A percentile compares a stretch with the other conserved stretches of the same genome.
Conservation (phyloP, 768 basidiomycete species). For the Russula griseocarnosa region DNA sequence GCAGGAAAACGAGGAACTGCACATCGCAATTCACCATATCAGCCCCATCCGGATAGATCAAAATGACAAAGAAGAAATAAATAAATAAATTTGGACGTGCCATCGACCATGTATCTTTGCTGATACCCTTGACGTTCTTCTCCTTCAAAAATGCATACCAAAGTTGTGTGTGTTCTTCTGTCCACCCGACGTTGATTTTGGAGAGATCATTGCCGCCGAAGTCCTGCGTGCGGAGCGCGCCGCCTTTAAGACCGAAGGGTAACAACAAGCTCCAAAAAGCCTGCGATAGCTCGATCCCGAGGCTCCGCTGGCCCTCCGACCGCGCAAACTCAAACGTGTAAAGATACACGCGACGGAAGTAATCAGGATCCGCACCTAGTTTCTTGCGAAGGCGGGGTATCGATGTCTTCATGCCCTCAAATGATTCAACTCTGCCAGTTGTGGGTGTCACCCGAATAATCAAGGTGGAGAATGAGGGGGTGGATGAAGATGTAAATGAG, state of each 20-base stretch:
- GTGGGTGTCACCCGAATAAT: not conserved
- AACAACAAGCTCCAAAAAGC: slow-evolving; percentile 78
- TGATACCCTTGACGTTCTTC: slow-evolving; percentile 70
- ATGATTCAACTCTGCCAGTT: slow-evolving; percentile 56
- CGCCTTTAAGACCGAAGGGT: slow-evolving; percentile 63
- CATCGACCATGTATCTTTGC: slow-evolving; percentile 89
- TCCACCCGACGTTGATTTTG: slow-evolving; percentile 51
- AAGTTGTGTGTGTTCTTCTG: slow-evolving; percentile 54
- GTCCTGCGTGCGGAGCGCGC: slow-evolving; percentile 50
- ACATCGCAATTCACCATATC: not conserved
- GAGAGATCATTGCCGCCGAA: slow-evolving; percentile 43
- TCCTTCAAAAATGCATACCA: slow-evolving; percentile 77
- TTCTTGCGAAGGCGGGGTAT: slow-evolving; percentile 53
- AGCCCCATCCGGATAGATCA: not conserved
- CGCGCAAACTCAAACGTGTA: slow-evolving; percentile 80
- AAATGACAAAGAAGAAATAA: not conserved
- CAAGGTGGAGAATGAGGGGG: not conserved
- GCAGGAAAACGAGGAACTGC: slow-evolving; percentile 77
- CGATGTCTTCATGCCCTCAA: slow-evolving; percentile 54
- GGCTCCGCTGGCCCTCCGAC: slow-evolving; percentile 70
- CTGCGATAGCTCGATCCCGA: slow-evolving; percentile 65
- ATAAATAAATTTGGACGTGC: slow-evolving; percentile 41
- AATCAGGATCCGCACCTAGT: slow-evolving; percentile 59
- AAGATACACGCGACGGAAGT: slow-evolving; percentile 76
- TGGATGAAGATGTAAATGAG: too few relatives aligned